Conservation (phyloP, 2,329 filamentous ascomycete species). For the Ophidiomyces ophidiicola region DNA sequence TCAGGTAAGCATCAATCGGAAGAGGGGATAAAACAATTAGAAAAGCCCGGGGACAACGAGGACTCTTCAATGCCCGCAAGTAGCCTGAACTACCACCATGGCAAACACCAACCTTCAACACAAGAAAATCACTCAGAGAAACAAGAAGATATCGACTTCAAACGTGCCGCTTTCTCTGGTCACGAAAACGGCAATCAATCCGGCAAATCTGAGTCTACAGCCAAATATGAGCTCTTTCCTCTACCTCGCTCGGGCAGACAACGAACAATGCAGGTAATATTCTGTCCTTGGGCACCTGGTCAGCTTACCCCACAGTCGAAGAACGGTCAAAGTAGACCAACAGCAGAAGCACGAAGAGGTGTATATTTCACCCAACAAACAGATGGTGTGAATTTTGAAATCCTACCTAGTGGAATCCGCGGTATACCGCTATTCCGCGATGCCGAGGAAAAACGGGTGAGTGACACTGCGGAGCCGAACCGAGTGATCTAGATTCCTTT, state of each 20-base stretch:
- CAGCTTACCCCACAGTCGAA: not conserved
- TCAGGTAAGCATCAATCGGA: not conserved
- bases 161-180: too few species aligned
- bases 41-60: too few species aligned
- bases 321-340: not conserved
- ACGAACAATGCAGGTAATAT: slow-evolving; percentile 64
- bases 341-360: not conserved
- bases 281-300: slow-evolving; percentile 60
- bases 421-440: too few species aligned
- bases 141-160: too few species aligned
- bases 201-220: too few species aligned
- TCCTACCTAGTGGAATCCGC: slow-evolving; percentile 13
- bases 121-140: not conserved
- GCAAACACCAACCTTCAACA: too few species aligned
- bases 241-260: not conserved
- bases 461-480: too few species aligned
- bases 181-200: too few species aligned
- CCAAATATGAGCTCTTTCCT: not conserved
- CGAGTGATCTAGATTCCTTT: too few species aligned
- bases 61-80: too few species aligned
- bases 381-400: slow-evolving; percentile 14
- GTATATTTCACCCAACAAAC: not conserved
- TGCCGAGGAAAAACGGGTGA: too few species aligned
- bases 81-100: too few species aligned
- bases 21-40: not conserved